Evolutionary conservation across 257 asterid genomes (phyloP), one percentile per base, ranked within the genome.

Genomic region (Marsdenia floribunda): DNA sequence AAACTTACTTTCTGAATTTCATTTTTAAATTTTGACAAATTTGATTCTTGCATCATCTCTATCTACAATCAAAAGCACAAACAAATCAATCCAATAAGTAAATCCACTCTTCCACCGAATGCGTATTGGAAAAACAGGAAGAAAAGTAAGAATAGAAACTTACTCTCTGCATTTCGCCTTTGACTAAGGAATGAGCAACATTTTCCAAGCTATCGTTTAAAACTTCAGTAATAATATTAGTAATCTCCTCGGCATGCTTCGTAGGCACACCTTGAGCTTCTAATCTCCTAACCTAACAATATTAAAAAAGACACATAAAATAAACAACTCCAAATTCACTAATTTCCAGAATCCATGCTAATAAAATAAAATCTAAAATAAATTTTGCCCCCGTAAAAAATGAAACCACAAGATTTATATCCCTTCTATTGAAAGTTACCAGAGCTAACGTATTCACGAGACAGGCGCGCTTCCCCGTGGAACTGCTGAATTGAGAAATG

Each of bases 381-480:
- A 55, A 22, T 12, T 15, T 35, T 4, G 14, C 37, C 70, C 6
- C 10, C 46, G 14, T 24, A 58, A 18, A n/a, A 22, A 3, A 66
- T 38, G 5, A 70, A 38, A 67, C 16, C 44, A 21, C 18, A 13
- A 12, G 24, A 35, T 35, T 19, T 38, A 6, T 38, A 6, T 29
- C 52, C 40, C 21, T 19, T 66, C 18, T 65, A 0, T 64, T 37
- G 47, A 21, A 26, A 68, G 79, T 80, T 82, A 94, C 98, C 15
- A 91, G 95, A 70, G 97, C 94, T 80, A 94, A 81, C 42, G 98
- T 94, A 76, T 94, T 97, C 82, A 94, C 96, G 83, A 92, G 89
- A 81, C 88, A 89, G 76, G 89, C 82, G 73, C 89, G 95, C 54
- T 86, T 90, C 81, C 86, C 82, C 71, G 80, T 84, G 79, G 91